A percentile compares a stretch with the other conserved stretches of the same genome.
Evolutionary conservation across 495 filamentous ascomycete genomes (phyloP).

Genomic region (Astrothelium subdiscretum): DNA sequence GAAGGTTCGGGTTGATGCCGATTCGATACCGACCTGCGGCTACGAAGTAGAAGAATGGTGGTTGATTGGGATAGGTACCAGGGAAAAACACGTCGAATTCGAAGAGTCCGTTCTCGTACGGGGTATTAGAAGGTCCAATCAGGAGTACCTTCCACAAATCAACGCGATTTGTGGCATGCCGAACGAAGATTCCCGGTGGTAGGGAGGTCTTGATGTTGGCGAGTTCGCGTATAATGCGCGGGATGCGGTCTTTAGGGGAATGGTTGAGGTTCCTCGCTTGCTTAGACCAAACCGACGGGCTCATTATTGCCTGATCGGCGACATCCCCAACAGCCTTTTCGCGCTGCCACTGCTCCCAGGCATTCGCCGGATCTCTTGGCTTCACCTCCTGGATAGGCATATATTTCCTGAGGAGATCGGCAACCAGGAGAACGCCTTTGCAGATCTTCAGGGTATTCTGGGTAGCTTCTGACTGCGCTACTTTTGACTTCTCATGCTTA

Average conservation of each 20-base stretch:
- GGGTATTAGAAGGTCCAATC: conserved; percentile 42
- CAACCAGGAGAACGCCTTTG: neutral
- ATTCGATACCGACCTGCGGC: conserved; percentile 36
- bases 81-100: conserved; percentile 47
- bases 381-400: neutral
- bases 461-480: neutral
- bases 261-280: conserved; percentile 11
- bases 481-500: conserved; percentile 14
- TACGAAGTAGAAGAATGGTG: conserved; percentile 40
- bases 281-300: conserved; percentile 11
- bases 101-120: conserved; percentile 51
- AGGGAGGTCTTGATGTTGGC: conserved; percentile 39
- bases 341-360: conserved; percentile 26
- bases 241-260: conserved; percentile 33
- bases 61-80: conserved; percentile 34
- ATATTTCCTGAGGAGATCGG: neutral
- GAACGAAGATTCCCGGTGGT: conserved; percentile 48
- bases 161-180: conserved; percentile 38
- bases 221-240: conserved; percentile 40
- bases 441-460: conserved; percentile 9
- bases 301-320: conserved; percentile 29
- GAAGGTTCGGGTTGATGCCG: conserved; percentile 50
- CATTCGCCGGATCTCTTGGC: conserved; percentile 1
- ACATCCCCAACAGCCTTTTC: conserved; percentile 28
- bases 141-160: conserved; percentile 50